Evolutionary conservation across 805 yeast genomes (phyloP), one percentile per base, ranked within the genome.

Genomic region (Kodamaea jinghongensis): DNA sequence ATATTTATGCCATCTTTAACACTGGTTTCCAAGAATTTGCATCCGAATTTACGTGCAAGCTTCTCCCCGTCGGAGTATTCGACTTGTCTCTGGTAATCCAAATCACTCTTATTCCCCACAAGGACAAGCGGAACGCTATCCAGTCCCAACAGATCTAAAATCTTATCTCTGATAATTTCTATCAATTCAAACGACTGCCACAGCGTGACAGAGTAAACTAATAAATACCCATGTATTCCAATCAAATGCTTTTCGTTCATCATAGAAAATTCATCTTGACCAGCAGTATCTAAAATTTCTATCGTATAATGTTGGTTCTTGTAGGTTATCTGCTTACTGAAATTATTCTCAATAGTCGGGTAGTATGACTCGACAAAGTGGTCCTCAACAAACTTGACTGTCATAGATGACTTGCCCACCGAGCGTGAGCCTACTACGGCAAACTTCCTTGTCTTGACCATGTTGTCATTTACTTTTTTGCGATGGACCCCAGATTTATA

Each of bases 281-380:
- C 96, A 1, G 96, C 96, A 0, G 96, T 89, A 56, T 89, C 97
- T 44, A 88, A 67, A 39, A 89, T 85, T 58, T 88, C 96, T 17
- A 90, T 78, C 38, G 81, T 81, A 57, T 84, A 89, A 39, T 83
- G 86, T 50, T 80, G 83, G 45, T 83, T 84, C 45, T 83, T 77
- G 59, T 83, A 78, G 43, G 71, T 73, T 54, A 88, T 73, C 26
- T 73, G 71, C 57, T 85, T 87, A 55, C 80, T 73, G 61, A 85
- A 86, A 61, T 85, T 90, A 61, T 86, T 87, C 58, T 87, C 95
- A 46, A 86, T 86, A 4, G 96, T 89, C 22, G 96, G 96, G 60
- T 87, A 89, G 63, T 89, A 88, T 25, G 83, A 75, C 60, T 89
- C 96, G 16, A 86, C 85, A 58, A 88, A 89, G 55, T 86, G 91